phyloP scores from a whole-genome alignment of 495 filamentous ascomycete genomes.

The Podospora bellae-mahoneyi region DNA sequence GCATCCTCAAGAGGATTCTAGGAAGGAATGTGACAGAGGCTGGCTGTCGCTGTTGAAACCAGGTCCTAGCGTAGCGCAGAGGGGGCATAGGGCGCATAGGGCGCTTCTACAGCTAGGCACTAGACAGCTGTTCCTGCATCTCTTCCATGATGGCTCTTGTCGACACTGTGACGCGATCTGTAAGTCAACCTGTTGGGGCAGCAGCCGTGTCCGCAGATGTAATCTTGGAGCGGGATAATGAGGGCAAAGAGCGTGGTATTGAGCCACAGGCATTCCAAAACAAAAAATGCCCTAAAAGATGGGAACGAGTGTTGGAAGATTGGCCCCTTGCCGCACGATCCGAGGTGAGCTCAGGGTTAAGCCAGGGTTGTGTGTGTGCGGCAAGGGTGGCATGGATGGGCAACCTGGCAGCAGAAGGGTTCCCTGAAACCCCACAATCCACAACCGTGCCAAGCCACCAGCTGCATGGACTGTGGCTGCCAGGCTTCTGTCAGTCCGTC shows the following conservation, averaged over 20 bases:
- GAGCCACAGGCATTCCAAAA: neutral
- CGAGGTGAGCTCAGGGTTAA: neutral
- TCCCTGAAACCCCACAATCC: neutral
- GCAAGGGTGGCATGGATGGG: no score
- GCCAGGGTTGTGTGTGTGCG: neutral
- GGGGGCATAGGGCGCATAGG: no score
- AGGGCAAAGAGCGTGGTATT: no score
- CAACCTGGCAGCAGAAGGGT: no score
- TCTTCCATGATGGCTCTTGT: neutral
- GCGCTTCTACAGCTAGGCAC: no score
- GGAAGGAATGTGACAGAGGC: neutral
- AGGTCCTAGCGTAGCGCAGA: neutral
- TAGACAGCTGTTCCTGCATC: no score
- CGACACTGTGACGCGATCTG: neutral
- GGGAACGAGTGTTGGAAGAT: neutral
- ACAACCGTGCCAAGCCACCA: neutral
- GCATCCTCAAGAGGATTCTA: neutral
- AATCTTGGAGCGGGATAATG: no score
- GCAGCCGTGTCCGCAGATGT: no score
- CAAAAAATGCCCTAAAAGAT: neutral
- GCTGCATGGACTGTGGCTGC: neutral
- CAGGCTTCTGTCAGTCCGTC: neutral
- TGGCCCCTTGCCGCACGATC: neutral
- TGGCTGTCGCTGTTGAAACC: neutral
- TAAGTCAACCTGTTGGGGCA: no score